These are phyloP conservation scores for Citrullus amarus DNA, from an alignment of 306 rosid species.

Conservation along the genomic window DNA sequence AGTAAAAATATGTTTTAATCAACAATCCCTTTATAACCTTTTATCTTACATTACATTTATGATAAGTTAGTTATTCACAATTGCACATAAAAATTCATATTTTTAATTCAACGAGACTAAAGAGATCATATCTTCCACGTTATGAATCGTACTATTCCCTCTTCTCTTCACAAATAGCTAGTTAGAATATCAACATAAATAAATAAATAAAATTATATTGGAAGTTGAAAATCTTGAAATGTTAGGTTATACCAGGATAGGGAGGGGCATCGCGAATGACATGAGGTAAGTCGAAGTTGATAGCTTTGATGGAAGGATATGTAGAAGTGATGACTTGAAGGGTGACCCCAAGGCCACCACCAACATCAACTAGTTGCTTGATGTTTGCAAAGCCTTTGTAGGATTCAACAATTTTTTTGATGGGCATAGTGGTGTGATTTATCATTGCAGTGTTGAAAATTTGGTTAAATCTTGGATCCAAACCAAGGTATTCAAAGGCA, in stretches of 20 bases:
- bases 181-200: too few species aligned
- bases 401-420: slow-evolving; percentile 23
- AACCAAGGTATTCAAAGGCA: slow-evolving; percentile 22
- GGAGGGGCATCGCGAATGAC: slow-evolving; percentile 35
- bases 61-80: too few species aligned
- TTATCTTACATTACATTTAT: too few species aligned
- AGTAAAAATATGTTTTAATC: neutral
- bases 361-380: slow-evolving; percentile 25
- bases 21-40: too few species aligned
- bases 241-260: slow-evolving; percentile 22
- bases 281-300: slow-evolving; percentile 33
- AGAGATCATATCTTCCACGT: too few species aligned
- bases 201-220: neutral
- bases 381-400: slow-evolving; percentile 36
- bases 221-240: neutral
- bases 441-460: slow-evolving; percentile 41
- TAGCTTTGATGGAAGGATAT: slow-evolving; percentile 36
- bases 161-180: too few species aligned
- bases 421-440: slow-evolving; percentile 20
- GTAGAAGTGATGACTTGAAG: slow-evolving; percentile 35
- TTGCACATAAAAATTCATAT: too few species aligned
- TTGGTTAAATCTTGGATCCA: slow-evolving; percentile 10
- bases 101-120: too few species aligned
- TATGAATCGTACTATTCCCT: too few species aligned
- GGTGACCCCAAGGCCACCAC: slow-evolving; percentile 11